These are phyloP conservation scores for Acanthamoeba healyi DNA, from an alignment of 208 protist species.

Conservation along the genomic window DNA sequence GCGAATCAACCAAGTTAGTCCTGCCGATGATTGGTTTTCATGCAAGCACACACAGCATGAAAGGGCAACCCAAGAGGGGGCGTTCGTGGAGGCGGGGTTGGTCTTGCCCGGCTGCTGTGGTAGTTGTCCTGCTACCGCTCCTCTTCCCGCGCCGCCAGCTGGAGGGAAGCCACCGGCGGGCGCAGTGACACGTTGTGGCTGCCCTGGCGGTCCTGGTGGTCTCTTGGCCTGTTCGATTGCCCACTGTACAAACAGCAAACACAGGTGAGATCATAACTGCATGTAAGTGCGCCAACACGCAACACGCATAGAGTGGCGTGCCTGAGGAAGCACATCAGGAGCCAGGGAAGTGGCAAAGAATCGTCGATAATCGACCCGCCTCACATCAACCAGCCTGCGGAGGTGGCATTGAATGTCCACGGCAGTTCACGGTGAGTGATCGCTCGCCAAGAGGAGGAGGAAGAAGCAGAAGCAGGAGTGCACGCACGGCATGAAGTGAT, in stretches of 20 bases:
- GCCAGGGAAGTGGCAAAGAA: slow-evolving; percentile 25
- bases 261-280: too few species aligned
- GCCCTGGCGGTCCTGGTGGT: not conserved
- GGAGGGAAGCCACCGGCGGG: slow-evolving; percentile 25
- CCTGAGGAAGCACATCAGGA: not conserved
- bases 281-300: not conserved
- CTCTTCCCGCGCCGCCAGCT: not conserved
- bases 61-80: too few species aligned
- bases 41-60: too few species aligned
- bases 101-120: too few species aligned
- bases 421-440: not conserved
- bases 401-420: too few species aligned
- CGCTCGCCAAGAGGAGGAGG: not conserved
- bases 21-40: too few species aligned
- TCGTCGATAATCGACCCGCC: not conserved
- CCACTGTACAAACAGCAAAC: too few species aligned
- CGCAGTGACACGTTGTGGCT: not conserved
- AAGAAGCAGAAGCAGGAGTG: too few species aligned
- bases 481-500: slow-evolving; percentile 8
- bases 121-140: too few species aligned
- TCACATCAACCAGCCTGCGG: not conserved
- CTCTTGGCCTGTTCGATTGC: not conserved
- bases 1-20: too few species aligned
- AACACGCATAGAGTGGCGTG: not conserved
- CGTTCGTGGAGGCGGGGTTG: too few species aligned